Percentiles rank a stretch among this genome's conserved stretches.
phyloP scores from a whole-genome alignment of 768 basidiomycete genomes.

The Clathrus columnatus region DNA sequence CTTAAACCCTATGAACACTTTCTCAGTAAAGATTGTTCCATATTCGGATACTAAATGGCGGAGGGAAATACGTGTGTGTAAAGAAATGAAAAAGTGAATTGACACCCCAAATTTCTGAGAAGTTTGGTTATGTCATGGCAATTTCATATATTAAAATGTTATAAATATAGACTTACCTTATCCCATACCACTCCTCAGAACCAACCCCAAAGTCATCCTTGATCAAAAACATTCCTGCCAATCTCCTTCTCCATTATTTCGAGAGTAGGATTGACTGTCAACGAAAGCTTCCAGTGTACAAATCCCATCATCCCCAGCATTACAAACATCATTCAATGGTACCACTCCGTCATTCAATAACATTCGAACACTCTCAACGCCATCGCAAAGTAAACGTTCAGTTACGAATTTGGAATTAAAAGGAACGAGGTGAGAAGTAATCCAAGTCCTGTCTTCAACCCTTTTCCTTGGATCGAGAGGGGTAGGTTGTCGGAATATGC shows the following conservation, averaged over 20 bases:
- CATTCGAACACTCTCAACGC: constrained; percentile 53
- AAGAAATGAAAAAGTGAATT: no score
- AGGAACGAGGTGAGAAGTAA: constrained; percentile 53
- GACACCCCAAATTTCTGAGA: no score
- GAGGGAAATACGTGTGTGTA: no score
- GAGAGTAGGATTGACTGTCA: constrained; percentile 60
- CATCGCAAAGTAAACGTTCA: constrained; percentile 52
- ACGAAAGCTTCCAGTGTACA: constrained; percentile 62
- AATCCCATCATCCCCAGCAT: constrained; percentile 41
- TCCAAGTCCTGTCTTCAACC: constrained; percentile 34
- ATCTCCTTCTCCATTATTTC: constrained; percentile 60
- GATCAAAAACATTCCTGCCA: constrained; percentile 50
- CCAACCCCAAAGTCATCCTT: not conserved
- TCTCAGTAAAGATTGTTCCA: no score
- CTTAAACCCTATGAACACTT: no score
- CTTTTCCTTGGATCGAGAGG: constrained; percentile 16
- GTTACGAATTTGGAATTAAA: constrained; percentile 69
- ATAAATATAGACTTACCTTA: no score
- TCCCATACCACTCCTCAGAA: no score
- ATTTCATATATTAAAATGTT: no score
- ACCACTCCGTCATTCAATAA: constrained; percentile 70
- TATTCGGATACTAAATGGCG: no score
- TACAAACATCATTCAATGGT: constrained; percentile 54
- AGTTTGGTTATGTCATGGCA: no score
- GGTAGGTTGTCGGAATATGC: constrained; percentile 33